These are phyloP conservation scores for Purpureocillium takamizusanense DNA, from an alignment of 2,329 filamentous ascomycete genomes.

Conservation along the genomic window DNA sequence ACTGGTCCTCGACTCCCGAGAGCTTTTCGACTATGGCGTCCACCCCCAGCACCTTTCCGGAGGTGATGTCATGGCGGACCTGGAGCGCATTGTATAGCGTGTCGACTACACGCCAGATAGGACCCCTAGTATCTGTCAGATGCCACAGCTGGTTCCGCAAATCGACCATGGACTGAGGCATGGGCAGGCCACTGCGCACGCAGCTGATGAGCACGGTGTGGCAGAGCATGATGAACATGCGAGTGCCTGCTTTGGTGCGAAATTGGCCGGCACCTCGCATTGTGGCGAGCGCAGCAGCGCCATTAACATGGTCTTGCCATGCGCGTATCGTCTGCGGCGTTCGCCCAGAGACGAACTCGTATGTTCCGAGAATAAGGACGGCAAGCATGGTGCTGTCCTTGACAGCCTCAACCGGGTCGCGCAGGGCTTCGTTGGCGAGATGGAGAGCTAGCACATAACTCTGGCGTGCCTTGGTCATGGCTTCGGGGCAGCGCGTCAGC, in stretches of 20 bases:
- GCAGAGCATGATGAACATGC: constrained; percentile 46
- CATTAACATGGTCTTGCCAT: constrained; percentile 45
- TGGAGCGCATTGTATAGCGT: constrained; percentile 36
- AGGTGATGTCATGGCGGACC: constrained; percentile 36
- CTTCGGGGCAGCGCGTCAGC: constrained; percentile 28
- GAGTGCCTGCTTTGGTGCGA: constrained; percentile 31
- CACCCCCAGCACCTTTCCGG: constrained; percentile 23
- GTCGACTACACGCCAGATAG: constrained; percentile 32
- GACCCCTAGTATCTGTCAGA: constrained; percentile 24
- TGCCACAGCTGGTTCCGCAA: constrained; percentile 33
- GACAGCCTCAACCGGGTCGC: constrained; percentile 29
- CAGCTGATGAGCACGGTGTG: constrained; percentile 43
- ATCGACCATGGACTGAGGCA: constrained; percentile 37
- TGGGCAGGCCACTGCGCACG: constrained; percentile 36
- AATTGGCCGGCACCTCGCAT: constrained; percentile 40
- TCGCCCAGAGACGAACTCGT: constrained; percentile 42
- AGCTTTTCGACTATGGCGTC: constrained; percentile 26
- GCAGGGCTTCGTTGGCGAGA: constrained; percentile 41
- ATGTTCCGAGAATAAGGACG: constrained; percentile 44
- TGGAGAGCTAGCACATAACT: constrained; percentile 42
- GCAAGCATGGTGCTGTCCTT: constrained; percentile 44
- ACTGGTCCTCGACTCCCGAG: constrained; percentile 31
- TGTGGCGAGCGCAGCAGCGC: constrained; percentile 39
- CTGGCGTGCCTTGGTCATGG: constrained; percentile 37
- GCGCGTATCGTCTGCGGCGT: constrained; percentile 36